phyloP scores from a whole-genome alignment of 2,329 filamentous ascomycete genomes.

The Teratosphaeria zuluensis region DNA sequence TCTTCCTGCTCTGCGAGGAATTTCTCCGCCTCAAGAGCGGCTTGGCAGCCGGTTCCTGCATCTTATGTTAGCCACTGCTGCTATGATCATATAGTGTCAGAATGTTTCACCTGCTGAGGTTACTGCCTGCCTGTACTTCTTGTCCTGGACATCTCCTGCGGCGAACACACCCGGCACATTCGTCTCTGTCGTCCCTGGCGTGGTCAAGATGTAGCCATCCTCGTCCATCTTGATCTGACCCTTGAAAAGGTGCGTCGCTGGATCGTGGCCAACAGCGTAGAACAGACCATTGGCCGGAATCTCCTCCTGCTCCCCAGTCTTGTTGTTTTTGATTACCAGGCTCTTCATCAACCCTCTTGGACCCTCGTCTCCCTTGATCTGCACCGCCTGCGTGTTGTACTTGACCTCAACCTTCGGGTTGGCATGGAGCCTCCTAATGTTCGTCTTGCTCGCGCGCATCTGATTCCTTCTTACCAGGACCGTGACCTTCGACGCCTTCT shows the following conservation, averaged over 20 bases:
- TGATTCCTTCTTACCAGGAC: slow-evolving; percentile 83
- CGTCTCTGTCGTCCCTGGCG: slow-evolving; percentile 79
- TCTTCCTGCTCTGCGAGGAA: slow-evolving; percentile 75
- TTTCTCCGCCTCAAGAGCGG: slow-evolving; percentile 91
- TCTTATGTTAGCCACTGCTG: not conserved
- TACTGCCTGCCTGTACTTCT: slow-evolving; percentile 94
- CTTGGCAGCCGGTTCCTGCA: slow-evolving; percentile 82
- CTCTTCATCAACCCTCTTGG: slow-evolving; percentile 72
- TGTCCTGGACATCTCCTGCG: slow-evolving; percentile 96
- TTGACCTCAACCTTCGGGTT: slow-evolving; percentile 86
- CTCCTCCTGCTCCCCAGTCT: slow-evolving; percentile 68
- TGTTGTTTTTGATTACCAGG: slow-evolving; percentile 70
- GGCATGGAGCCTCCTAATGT: slow-evolving; percentile 72
- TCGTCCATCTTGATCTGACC: slow-evolving; percentile 78
- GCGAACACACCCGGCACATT: slow-evolving; percentile 89
- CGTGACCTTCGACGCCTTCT: slow-evolving; percentile 91
- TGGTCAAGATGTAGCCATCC: slow-evolving; percentile 84
- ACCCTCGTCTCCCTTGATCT: slow-evolving; percentile 76
- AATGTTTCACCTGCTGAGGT: slow-evolving; percentile 75
- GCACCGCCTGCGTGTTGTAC: slow-evolving; percentile 72
- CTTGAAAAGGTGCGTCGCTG: slow-evolving; percentile 83
- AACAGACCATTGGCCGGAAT: slow-evolving; percentile 87
- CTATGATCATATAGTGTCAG: not conserved
- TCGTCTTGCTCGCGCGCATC: slow-evolving; percentile 80
- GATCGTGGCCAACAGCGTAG: slow-evolving; percentile 95